phyloP scores from a whole-genome alignment of 768 basidiomycete genomes.

The Leccinum uliginosum region DNA sequence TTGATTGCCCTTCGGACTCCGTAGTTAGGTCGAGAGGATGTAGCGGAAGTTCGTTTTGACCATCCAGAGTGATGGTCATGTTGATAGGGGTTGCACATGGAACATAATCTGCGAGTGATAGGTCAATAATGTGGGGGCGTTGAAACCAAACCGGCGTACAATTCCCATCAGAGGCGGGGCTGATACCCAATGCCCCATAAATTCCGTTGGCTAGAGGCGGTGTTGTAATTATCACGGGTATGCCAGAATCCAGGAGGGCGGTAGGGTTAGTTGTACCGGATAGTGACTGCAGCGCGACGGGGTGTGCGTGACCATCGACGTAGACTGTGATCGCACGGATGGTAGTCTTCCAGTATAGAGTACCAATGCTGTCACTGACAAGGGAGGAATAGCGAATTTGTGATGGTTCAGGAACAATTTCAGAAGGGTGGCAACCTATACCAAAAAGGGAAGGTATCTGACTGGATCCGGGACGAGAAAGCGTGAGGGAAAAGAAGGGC shows the following conservation, averaged over 20 bases:
- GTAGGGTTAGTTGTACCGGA: conserved; percentile 45
- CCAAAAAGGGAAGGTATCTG: conserved; percentile 57
- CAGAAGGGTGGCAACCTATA: conserved; percentile 62
- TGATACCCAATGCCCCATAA: conserved; percentile 68
- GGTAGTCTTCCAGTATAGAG: conserved; percentile 59
- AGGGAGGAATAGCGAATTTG: conserved; percentile 47
- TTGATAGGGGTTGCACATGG: conserved; percentile 70
- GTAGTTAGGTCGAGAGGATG: conserved; percentile 74
- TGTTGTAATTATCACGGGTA: conserved; percentile 63
- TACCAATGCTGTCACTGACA: conserved; percentile 37
- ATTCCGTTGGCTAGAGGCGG: conserved; percentile 63
- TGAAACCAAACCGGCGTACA: conserved; percentile 42
- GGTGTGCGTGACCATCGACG: conserved; percentile 38
- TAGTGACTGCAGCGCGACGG: conserved; percentile 40
- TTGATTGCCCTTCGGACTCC: conserved; percentile 39
- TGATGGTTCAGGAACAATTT: conserved; percentile 49
- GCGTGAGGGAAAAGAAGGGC: conserved; percentile 63
- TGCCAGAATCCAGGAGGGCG: conserved; percentile 71
- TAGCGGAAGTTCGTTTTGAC: conserved; percentile 51
- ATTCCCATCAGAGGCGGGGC: conserved; percentile 54
- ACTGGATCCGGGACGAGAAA: conserved; percentile 62
- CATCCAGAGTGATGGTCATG: conserved; percentile 62
- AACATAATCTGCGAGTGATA: conserved; percentile 54
- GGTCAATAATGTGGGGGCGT: conserved; percentile 1
- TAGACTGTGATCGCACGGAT: conserved; percentile 61